Percentiles rank a stretch among this genome's conserved stretches.
Evolutionary conservation across 371 early-diverging fungal genomes (phyloP).

Genomic region (Choanephora cucurbitarum): DNA sequence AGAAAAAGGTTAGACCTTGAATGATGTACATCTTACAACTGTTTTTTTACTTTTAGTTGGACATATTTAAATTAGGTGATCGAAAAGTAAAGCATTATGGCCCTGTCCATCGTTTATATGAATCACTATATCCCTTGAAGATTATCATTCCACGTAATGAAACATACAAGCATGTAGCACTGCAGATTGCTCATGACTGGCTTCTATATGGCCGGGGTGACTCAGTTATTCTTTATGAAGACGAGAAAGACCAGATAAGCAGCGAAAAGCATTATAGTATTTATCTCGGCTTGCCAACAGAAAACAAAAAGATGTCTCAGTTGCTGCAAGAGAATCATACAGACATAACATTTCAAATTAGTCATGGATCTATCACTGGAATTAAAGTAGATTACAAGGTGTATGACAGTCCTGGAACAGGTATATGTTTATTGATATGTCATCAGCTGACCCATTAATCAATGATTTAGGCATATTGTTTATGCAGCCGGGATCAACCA

Average conservation of each 20-base stretch:
- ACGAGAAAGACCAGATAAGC: slow-evolving; percentile 40
- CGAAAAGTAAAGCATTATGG: slow-evolving; percentile 52
- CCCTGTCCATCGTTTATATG: slow-evolving; percentile 54
- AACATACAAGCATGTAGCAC: slow-evolving; percentile 45
- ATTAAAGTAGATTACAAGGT: slow-evolving; percentile 37
- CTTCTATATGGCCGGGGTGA: slow-evolving; percentile 63
- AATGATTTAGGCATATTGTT: slow-evolving; percentile 36
- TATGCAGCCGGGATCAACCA: slow-evolving; percentile 34
- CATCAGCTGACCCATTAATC: background rate
- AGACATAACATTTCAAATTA: slow-evolving; percentile 4
- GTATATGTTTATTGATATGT: slow-evolving; percentile 20
- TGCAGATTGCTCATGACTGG: slow-evolving; percentile 63
- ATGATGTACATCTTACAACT: background rate
- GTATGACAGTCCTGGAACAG: slow-evolving; percentile 52
- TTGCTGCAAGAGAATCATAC: slow-evolving; percentile 11
- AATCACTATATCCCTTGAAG: slow-evolving; percentile 42
- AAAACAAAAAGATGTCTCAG: slow-evolving; percentile 16
- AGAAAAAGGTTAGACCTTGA: too few species aligned
- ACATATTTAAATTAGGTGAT: slow-evolving; percentile 1
- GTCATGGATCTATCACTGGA: slow-evolving; percentile 17
- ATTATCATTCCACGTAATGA: slow-evolving; percentile 49
- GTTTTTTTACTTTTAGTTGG: slow-evolving; percentile 1
- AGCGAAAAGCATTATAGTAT: slow-evolving; percentile 4
- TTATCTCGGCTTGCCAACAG: slow-evolving; percentile 18
- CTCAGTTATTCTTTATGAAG: slow-evolving; percentile 55